phyloP scores from a whole-genome alignment of 495 filamentous ascomycete genomes.

The Lasiosphaeria miniovina region DNA sequence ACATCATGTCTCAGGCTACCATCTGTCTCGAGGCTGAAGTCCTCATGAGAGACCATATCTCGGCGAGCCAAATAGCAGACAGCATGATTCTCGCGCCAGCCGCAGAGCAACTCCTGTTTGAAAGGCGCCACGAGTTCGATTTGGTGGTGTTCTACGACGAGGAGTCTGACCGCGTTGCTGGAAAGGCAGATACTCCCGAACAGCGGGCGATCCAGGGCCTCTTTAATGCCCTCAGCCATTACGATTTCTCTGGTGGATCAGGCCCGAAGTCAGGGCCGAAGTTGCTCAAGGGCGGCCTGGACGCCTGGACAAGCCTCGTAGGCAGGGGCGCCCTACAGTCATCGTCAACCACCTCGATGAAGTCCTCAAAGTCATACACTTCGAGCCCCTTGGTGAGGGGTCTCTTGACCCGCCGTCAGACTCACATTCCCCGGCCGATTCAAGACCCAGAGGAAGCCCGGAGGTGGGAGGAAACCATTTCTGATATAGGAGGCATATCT shows the following conservation, averaged over 20 bases:
- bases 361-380: slow-evolving; percentile 9
- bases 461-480: slow-evolving; percentile 40
- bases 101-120: slow-evolving; percentile 68
- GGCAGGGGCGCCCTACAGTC: slow-evolving; percentile 63
- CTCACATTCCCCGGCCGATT: slow-evolving; percentile 26
- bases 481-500: slow-evolving; percentile 40
- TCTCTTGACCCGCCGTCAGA: slow-evolving; percentile 21
- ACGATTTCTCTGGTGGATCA: slow-evolving; percentile 62
- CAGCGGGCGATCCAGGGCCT: slow-evolving; percentile 65
- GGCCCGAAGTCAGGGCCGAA: slow-evolving; percentile 61
- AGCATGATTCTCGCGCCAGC: slow-evolving; percentile 77
- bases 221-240: slow-evolving; percentile 76
- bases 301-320: slow-evolving; percentile 78
- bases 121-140: slow-evolving; percentile 74
- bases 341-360: slow-evolving; percentile 20
- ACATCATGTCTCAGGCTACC: slow-evolving; percentile 75
- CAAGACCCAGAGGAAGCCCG: slow-evolving; percentile 38
- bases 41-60: slow-evolving; percentile 67
- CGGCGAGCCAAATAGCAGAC: slow-evolving; percentile 79
- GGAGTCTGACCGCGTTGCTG: slow-evolving; percentile 47
- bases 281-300: slow-evolving; percentile 75
- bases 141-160: slow-evolving; percentile 90
- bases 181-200: slow-evolving; percentile 39
- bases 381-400: not conserved
- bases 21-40: slow-evolving; percentile 90